A percentile compares a stretch with the other conserved stretches of the same genome.
Conservation (phyloP, 495 filamentous ascomycete genomes). For the Geopyxis carbonaria region DNA sequence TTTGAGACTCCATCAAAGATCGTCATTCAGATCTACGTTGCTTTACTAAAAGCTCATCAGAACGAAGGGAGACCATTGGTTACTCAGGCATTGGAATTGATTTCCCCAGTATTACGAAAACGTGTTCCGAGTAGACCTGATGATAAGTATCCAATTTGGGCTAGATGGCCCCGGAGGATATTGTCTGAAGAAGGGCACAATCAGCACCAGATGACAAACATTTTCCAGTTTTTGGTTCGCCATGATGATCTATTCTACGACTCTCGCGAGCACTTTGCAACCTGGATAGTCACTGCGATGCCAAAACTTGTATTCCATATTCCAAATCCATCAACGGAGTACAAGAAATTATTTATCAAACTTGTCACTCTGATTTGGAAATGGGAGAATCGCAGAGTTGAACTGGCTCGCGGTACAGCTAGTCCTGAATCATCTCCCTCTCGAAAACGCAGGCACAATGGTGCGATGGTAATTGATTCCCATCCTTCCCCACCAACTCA, state of each 20-base stretch:
- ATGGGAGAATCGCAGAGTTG: constrained; percentile 71
- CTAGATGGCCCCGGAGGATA: constrained; percentile 76
- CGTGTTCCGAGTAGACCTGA: constrained; percentile 37
- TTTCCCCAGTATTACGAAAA: constrained; percentile 85
- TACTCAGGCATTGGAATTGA: constrained; percentile 81
- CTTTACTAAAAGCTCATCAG: constrained; percentile 77
- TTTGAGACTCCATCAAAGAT: constrained; percentile 97
- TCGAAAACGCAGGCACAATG: constrained; percentile 43
- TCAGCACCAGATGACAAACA: constrained; percentile 85
- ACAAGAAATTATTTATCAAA: constrained; percentile 77
- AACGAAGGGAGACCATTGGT: constrained; percentile 86
- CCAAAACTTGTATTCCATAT: constrained; percentile 64
- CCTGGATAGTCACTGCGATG: constrained; percentile 72
- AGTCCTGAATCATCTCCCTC: constrained; percentile 23
- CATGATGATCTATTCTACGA: constrained; percentile 93
- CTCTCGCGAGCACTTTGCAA: constrained; percentile 73
- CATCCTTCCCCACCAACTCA: constrained; percentile 29
- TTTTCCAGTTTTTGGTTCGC: constrained; percentile 88
- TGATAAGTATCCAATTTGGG: constrained; percentile 60
- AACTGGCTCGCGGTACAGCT: constrained; percentile 7
- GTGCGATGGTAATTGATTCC: constrained; percentile 24
- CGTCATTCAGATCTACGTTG: constrained; percentile 80
- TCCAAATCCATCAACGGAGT: constrained; percentile 76
- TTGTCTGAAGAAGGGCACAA: constrained; percentile 93
- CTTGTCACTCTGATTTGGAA: constrained; percentile 77